Conservation (phyloP, 441 rosid species). For the Cnidoscolus chayamansa region DNA sequence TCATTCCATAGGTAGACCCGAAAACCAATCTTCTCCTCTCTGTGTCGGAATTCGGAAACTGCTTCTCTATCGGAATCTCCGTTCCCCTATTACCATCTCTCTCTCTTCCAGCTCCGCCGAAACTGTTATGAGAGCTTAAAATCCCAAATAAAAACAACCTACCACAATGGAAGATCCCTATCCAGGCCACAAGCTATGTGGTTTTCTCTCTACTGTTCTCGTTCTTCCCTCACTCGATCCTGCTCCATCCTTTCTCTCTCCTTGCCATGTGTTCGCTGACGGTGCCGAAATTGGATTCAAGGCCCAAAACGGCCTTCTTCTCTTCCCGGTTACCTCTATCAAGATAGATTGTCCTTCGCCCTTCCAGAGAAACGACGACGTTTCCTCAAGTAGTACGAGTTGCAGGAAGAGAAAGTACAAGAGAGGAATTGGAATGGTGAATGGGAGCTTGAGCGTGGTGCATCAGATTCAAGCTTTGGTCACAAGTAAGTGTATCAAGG, state of each 20-base stretch:
- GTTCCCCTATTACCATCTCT: neutral
- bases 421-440: conserved; percentile 62
- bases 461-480: conserved; percentile 60
- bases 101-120: neutral
- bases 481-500: conserved; percentile 50
- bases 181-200: conserved; percentile 62
- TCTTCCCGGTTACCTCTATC: conserved; percentile 30
- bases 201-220: conserved; percentile 62
- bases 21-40: too few relatives aligned
- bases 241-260: conserved; percentile 32
- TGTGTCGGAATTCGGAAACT: too few relatives aligned
- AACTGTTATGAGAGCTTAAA: neutral
- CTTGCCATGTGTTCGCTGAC: conserved; percentile 44
- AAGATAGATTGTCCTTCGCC: neutral
- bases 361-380: neutral
- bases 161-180: conserved; percentile 20
- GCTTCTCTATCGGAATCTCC: neutral
- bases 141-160: neutral
- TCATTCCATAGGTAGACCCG: too few relatives aligned
- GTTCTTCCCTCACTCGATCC: conserved; percentile 25
- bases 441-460: conserved; percentile 76
- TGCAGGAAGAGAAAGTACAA: conserved; percentile 16
- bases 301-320: conserved; percentile 41
- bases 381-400: neutral
- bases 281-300: conserved; percentile 40